These are phyloP conservation scores for Stromatinia cepivora DNA, from an alignment of 2,329 filamentous ascomycete genomes.

Conservation along the genomic window DNA sequence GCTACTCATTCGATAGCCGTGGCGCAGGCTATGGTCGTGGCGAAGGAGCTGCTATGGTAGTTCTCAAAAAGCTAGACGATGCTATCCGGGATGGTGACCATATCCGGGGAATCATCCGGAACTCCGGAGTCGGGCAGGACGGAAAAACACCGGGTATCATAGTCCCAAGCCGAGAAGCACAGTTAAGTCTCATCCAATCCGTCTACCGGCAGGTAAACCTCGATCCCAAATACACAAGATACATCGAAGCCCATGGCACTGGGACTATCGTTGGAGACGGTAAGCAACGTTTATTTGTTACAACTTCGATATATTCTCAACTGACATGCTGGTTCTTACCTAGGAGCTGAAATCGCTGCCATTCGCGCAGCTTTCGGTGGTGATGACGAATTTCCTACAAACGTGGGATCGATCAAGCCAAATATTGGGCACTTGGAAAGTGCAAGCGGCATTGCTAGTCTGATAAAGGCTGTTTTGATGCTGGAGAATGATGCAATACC, in stretches of 20 bases:
- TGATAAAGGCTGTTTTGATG: conserved; percentile 49
- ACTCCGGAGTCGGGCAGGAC: conserved; percentile 30
- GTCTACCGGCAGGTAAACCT: too few species aligned
- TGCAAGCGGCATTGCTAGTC: conserved; percentile 43
- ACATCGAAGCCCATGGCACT: conserved; percentile 38
- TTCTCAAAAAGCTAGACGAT: conserved; percentile 59
- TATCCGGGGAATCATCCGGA: conserved; percentile 54
- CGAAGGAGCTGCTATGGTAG: conserved; percentile 59
- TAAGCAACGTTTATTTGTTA: too few species aligned
- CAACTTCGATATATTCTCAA: too few species aligned
- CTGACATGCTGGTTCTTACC: too few species aligned
- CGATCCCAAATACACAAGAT: conserved; percentile 23
- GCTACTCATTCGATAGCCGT: conserved; percentile 55
- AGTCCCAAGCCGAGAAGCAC: too few species aligned
- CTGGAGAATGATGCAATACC: conserved; percentile 33
- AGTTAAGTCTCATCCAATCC: too few species aligned
- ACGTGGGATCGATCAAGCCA: conserved; percentile 38
- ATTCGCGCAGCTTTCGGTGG: too few species aligned
- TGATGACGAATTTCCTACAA: not conserved
- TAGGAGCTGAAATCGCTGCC: too few species aligned
- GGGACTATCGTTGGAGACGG: conserved; percentile 15
- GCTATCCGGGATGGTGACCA: conserved; percentile 59
- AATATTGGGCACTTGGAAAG: conserved; percentile 49
- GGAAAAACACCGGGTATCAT: too few species aligned
- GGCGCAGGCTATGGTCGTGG: conserved; percentile 64